These are phyloP conservation scores for Boletus tomentosulus DNA, from an alignment of 768 basidiomycete species.

Conservation along the genomic window DNA sequence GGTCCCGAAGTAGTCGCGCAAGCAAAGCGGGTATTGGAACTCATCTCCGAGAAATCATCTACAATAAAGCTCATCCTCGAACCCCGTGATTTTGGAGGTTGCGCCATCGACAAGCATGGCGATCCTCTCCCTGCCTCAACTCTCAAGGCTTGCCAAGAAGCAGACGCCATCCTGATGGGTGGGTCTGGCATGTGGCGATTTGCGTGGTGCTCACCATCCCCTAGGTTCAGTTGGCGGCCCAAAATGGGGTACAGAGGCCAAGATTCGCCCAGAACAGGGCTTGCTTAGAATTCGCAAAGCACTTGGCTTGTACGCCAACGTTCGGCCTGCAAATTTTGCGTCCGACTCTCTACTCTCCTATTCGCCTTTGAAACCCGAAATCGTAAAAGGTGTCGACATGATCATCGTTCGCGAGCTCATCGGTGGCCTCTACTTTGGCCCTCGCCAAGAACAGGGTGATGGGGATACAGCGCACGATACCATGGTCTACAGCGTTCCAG, in stretches of 20 bases:
- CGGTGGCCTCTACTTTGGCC: conserved; percentile 93
- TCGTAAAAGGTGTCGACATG: conserved; percentile 83
- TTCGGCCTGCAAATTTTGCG: conserved; percentile 93
- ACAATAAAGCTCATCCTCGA: conserved; percentile 73
- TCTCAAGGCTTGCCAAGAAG: conserved; percentile 82
- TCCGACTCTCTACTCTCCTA: conserved; percentile 83
- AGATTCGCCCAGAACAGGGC: conserved; percentile 90
- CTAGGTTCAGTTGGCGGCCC: conserved; percentile 97
- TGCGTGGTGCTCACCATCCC: not conserved
- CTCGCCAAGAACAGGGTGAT: conserved; percentile 80
- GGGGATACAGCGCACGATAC: conserved; percentile 82
- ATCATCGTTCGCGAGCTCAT: conserved; percentile 96
- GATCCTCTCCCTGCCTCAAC: conserved; percentile 83
- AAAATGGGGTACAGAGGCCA: conserved; percentile 90
- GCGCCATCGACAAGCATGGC: conserved; percentile 86
- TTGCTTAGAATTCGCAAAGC: conserved; percentile 85
- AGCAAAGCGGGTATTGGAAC: conserved; percentile 78
- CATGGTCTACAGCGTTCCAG: conserved; percentile 87
- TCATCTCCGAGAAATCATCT: conserved; percentile 56
- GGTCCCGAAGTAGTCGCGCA: conserved; percentile 90
- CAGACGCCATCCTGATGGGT: conserved; percentile 97
- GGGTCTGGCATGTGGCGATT: conserved; percentile 15
- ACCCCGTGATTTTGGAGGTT: conserved; percentile 82
- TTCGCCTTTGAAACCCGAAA: conserved; percentile 83
- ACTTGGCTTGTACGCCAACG: conserved; percentile 95